Conservation (phyloP, 345 rosid species). For the Brassica napus region DNA sequence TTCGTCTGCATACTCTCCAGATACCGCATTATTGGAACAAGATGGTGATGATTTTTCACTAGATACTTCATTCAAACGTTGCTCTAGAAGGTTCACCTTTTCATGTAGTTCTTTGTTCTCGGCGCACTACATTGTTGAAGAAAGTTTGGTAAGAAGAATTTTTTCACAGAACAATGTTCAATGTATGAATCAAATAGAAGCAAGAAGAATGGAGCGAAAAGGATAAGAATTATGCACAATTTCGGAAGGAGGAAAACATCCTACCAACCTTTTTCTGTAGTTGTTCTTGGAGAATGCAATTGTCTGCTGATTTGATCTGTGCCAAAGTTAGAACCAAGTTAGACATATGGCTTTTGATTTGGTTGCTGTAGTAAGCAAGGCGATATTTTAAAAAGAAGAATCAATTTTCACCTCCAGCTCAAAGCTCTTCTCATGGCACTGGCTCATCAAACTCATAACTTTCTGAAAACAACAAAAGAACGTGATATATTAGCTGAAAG, state of each 20-base stretch:
- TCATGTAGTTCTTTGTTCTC: conserved; percentile 84
- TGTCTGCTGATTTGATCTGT: conserved; percentile 97
- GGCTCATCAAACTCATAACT: conserved; percentile 86
- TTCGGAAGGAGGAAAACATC: not conserved
- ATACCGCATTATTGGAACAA: conserved; percentile 44
- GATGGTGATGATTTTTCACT: conserved; percentile 48
- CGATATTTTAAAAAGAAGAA: not conserved
- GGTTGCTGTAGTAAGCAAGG: conserved; percentile 16
- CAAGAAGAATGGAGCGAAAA: conserved; percentile 11
- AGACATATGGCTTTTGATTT: conserved; percentile 18
- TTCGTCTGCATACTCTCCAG: conserved; percentile 62
- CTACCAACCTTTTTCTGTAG: conserved; percentile 77
- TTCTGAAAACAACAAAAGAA: conserved; percentile 58
- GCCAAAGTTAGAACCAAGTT: conserved; percentile 36
- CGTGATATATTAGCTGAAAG: conserved; percentile 13
- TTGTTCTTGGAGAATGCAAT: conserved; percentile 96
- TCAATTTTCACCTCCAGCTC: conserved; percentile 77
- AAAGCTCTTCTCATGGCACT: conserved; percentile 92
- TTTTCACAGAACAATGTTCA: not conserved
- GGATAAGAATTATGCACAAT: not conserved
- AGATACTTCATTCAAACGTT: conserved; percentile 55
- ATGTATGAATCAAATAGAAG: conserved; percentile 10
- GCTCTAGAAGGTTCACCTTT: conserved; percentile 71
- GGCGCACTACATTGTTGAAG: conserved; percentile 56
- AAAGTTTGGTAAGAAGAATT: conserved; percentile 12